These are phyloP conservation scores for Rhizopogon salebrosus DNA, from an alignment of 768 basidiomycete genomes.

Conservation along the genomic window DNA sequence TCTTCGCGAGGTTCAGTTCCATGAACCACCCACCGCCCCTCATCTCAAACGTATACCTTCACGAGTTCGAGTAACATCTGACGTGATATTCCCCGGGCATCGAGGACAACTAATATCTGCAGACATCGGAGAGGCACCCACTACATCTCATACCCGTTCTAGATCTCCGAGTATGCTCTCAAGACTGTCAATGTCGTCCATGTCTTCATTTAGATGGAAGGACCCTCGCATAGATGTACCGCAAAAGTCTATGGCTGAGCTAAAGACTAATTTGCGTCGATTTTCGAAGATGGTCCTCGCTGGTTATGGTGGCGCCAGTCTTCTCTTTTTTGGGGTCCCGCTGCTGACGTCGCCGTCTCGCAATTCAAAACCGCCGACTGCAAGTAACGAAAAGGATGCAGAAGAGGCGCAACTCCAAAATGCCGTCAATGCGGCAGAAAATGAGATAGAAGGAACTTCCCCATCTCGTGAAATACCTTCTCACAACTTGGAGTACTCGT, in stretches of 20 bases:
- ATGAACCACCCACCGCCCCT: constrained; percentile 34
- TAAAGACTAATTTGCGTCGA: constrained; percentile 68
- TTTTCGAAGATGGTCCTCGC: constrained; percentile 81
- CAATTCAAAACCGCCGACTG: constrained; percentile 19
- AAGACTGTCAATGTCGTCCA: constrained; percentile 21
- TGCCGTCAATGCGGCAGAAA: constrained; percentile 69
- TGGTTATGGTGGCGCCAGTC: constrained; percentile 77
- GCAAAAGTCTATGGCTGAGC: constrained; percentile 37
- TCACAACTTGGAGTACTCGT: constrained; percentile 47
- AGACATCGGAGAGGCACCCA: constrained; percentile 65
- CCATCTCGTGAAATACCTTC: constrained; percentile 24
- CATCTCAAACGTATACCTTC: constrained; percentile 35
- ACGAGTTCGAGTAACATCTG: constrained; percentile 68
- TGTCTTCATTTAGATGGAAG: constrained; percentile 19
- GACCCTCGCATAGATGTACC: constrained; percentile 18
- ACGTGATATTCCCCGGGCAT: constrained; percentile 61
- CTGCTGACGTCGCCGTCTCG: constrained; percentile 21
- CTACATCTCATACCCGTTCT: constrained; percentile 23
- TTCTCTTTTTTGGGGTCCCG: constrained; percentile 75
- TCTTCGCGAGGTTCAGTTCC: constrained; percentile 62
- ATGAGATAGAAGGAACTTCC: constrained; percentile 42
- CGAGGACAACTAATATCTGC: constrained; percentile 75
- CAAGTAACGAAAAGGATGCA: constrained; percentile 36
- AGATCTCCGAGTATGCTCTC: constrained; percentile 24
- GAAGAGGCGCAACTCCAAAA: constrained; percentile 61